Evolutionary conservation across 1,139 yeast species (phyloP).

Genomic region (Nakaseomyces bracarensis): DNA sequence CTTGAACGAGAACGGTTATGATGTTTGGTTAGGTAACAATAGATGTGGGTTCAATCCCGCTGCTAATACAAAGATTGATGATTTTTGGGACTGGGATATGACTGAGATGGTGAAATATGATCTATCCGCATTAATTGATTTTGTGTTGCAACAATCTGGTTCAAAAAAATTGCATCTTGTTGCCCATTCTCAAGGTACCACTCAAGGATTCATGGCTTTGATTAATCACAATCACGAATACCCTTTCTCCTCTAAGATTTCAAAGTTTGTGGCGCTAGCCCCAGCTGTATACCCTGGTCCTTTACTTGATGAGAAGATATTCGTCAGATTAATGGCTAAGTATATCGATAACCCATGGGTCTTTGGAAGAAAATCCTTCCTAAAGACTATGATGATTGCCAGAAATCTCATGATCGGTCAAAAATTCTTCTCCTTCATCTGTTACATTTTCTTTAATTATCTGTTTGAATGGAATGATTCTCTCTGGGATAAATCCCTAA

Average conservation of each 20-base stretch:
- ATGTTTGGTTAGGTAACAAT: slow-evolving; percentile 92
- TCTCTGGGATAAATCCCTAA: slow-evolving; percentile 62
- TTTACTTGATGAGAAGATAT: slow-evolving; percentile 48
- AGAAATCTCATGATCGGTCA: slow-evolving; percentile 42
- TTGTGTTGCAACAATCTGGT: slow-evolving; percentile 41
- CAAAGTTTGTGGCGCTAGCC: slow-evolving; percentile 66
- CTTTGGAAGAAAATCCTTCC: slow-evolving; percentile 55
- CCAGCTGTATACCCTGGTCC: slow-evolving; percentile 89
- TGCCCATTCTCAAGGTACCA: slow-evolving; percentile 91
- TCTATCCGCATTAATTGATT: slow-evolving; percentile 60
- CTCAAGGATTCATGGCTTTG: slow-evolving; percentile 64
- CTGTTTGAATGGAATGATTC: slow-evolving; percentile 79
- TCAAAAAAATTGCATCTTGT: slow-evolving; percentile 47
- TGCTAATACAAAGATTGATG: slow-evolving; percentile 36
- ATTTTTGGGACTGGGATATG: slow-evolving; percentile 81
- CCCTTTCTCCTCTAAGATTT: slow-evolving; percentile 39
- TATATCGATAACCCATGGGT: slow-evolving; percentile 38
- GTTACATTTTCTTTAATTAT: slow-evolving; percentile 75
- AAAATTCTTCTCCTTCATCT: slow-evolving; percentile 48
- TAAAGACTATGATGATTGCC: slow-evolving; percentile 49
- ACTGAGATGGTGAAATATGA: slow-evolving; percentile 71
- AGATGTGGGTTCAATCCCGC: slow-evolving; percentile 61
- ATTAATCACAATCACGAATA: slow-evolving; percentile 33
- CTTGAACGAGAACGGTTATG: slow-evolving; percentile 56
- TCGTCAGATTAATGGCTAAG: slow-evolving; percentile 37